Base-by-base conservation (phyloP, 768 basidiomycete genomes). In the Sporobolomyces roseus region DNA sequence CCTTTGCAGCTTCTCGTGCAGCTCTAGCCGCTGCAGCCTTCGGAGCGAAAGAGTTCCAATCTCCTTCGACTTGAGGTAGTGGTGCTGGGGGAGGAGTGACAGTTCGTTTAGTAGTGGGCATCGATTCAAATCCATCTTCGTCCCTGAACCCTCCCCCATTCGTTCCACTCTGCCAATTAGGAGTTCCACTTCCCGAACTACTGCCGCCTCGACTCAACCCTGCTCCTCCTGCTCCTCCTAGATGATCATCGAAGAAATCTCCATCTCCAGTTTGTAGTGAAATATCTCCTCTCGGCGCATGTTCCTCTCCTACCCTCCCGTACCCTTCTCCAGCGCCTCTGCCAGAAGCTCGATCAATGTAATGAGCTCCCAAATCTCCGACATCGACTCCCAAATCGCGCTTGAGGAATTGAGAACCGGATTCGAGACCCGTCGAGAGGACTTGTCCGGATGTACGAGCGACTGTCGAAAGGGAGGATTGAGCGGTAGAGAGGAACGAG, bases 351-450 rank as follows among this genome's bases (percentile, higher is more conserved):
- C 63, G 64, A 16, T 72, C 72, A 25, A 75, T 27, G 56, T 67
- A 67, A 32, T 36, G 17, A 4, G 72, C 72, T 19, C 70, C 70
- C 9, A 72, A 38, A 41, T 74, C 73, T 29, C 67, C 69, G 30
- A 94, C 88, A 77, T 97, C 93, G 5, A 93, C 87, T 14, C 93
- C 93, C 59, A 86, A 83, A 78, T 86, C 87, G 52, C 79, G 78
- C 80, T 85, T 90, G 29, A 86, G 84, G 89, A 90, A 90, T 73
- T 86, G 82, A 74, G 90, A 91, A 13, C 87, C 89, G 1, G 83
- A 79, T 33, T 74, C 69, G 32, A 77, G 66, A 1, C 74, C 74
- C n/a, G 65, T 63, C 21, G 70, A 68, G 41, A 75, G 62, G 32
- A 70, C 49, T 59, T 80, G 83, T 25, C 88, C 87, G 16, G 84